Evolutionary conservation across 2,329 filamentous ascomycete genomes (phyloP), one percentile per base, ranked within the genome.

Genomic region (Aspergillus sp.): DNA sequence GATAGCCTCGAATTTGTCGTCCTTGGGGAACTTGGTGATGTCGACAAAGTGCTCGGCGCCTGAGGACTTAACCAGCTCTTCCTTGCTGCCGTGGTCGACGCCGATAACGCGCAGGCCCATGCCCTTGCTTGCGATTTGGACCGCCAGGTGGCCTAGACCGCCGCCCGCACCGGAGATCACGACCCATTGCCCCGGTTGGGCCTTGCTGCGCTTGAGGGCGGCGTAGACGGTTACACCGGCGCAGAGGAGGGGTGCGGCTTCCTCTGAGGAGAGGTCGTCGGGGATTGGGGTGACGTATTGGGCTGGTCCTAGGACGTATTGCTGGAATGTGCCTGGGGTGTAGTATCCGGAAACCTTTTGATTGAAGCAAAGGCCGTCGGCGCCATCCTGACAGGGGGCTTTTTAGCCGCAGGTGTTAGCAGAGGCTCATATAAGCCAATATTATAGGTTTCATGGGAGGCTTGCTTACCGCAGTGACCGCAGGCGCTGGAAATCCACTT

Each of bases 261-360:
- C 78, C 51, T 83, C 86, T 9, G 83, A 85, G 43, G 79, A 72
- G 17, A 90, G 73, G 3, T 70, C 74, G 4, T 87, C 86, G 2
- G 87, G 87, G 63, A 90, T 89, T 2, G 86, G 86, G 0, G 87
- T 90, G 2, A 89, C 87, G 69, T 90, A 90, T 73, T 83, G 82
- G 3, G 86, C 86, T 9, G 85, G 84, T 0, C 81, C 82, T 15
- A 88, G 68, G 17, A 82, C 82, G 66, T 89, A 90, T 73, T 89
- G 86, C 69, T 90, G 87, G 69, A 90, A 90, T n/a, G 87, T 90
- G 39, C 87, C 87, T 0, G 87, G 87, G 0, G 82, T 85, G 69
- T 85, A 88, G 74, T 89, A 90, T 5, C 87, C 87, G 0, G 82
- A 86, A 49, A 90, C 70, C 67, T 83, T 84, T 58, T 79, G 77